phyloP scores from a whole-genome alignment of 208 protist species.

The Strigomonas culicis region DNA sequence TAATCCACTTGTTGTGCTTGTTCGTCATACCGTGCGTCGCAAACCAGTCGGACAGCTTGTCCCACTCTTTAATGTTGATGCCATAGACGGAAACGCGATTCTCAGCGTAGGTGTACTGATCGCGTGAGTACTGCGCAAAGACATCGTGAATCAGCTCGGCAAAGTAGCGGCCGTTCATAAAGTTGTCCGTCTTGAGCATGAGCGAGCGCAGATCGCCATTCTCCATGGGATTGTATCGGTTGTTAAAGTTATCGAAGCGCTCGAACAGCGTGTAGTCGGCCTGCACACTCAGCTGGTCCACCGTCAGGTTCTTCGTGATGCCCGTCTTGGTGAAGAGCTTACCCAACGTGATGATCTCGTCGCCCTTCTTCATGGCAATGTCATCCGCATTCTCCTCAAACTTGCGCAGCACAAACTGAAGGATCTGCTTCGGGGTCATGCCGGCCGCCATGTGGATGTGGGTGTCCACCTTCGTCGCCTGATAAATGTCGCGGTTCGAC shows the following conservation, averaged over 20 bases:
- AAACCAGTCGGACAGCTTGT: conserved; percentile 95
- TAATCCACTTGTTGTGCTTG: conserved; percentile 96
- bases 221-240: conserved; percentile 92
- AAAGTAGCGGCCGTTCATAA: conserved; percentile 97
- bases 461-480: conserved; percentile 96
- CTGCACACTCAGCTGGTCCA: conserved; percentile 96
- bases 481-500: conserved; percentile 93
- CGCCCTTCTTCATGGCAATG: conserved; percentile 83
- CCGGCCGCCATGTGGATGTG: conserved; percentile 93
- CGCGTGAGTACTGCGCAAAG: conserved; percentile 93
- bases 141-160: conserved; percentile 96
- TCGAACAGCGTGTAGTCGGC: conserved; percentile 86
- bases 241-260: conserved; percentile 42
- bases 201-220: conserved; percentile 92
- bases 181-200: conserved; percentile 98
- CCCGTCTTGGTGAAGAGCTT: conserved; percentile 70
- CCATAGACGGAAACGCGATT: conserved; percentile 91
- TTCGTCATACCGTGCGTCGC: conserved; percentile 93
- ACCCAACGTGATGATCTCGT: conserved; percentile 78
- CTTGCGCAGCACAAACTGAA: conserved; percentile 95
- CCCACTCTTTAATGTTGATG: conserved; percentile 91
- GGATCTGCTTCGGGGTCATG: conserved; percentile 94
- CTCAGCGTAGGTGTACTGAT: conserved; percentile 94
- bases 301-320: conserved; percentile 87
- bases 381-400: conserved; percentile 91